Evolutionary conservation across 176 grass and related monocot species (phyloP).

Genomic region (Oryza coarctata): DNA sequence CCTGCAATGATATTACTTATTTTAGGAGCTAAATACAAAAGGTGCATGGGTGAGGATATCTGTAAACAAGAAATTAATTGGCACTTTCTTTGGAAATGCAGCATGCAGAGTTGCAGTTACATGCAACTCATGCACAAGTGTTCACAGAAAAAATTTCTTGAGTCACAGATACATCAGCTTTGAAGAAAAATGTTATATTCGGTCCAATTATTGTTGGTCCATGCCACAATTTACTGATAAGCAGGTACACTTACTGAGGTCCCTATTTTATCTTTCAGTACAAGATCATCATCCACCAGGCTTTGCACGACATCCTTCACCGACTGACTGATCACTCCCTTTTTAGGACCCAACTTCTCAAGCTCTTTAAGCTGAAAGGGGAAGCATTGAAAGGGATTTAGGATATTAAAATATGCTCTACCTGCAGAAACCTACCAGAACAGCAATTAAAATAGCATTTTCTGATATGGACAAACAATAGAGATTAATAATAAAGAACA

Average conservation of each 20-base stretch:
- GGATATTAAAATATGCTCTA: conserved; percentile 12
- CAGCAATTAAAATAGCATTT: background rate
- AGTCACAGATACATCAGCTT: background rate
- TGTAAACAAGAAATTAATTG: background rate
- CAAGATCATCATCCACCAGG: conserved; percentile 98
- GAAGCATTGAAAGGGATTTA: background rate
- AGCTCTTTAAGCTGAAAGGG: conserved; percentile 82
- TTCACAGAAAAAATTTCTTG: conserved; percentile 1
- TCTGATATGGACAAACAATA: background rate
- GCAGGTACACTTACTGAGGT: conserved; percentile 69
- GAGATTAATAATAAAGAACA: background rate
- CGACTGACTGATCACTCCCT: conserved; percentile 92
- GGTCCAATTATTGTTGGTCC: no score
- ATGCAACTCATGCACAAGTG: background rate
- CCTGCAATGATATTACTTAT: conserved; percentile 51
- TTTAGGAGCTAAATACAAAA: background rate
- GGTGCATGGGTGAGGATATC: background rate
- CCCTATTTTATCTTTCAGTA: conserved; percentile 96
- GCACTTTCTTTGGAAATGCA: background rate
- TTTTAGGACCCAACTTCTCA: conserved; percentile 95
- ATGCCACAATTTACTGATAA: conserved; percentile 15
- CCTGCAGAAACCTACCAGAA: background rate
- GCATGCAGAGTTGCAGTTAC: background rate
- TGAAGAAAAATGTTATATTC: background rate
- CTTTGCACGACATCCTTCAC: conserved; percentile 98